Base-by-base conservation (phyloP, 768 basidiomycete genomes). In the Trametes sanguinea region DNA sequence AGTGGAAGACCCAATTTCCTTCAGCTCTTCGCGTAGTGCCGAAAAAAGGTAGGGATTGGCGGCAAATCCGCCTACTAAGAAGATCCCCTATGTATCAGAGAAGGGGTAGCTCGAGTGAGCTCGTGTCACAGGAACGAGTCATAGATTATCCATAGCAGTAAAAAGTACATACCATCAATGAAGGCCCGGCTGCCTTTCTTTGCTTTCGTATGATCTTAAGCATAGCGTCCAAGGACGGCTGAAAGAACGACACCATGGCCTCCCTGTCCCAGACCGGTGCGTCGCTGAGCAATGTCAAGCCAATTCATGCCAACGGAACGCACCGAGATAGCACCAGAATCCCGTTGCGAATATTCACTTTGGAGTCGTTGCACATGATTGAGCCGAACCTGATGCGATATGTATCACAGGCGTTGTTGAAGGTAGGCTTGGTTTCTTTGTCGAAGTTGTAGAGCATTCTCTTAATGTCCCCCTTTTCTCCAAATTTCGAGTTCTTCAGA, bases 11-110 rank as follows among this genome's bases (percentile, higher is more conserved):
- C 76, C 43, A 81, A 74, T 0, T 81, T 76, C 3, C 74, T 76
- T 11, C 35, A 91, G 80, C 22, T 83, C 82, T 63, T 85, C 84
- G 75, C 89, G 85, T 14, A 92, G 77, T 69, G 90, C 87, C 22
- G 78, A 69, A 71, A 89, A 90, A 29, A 92, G 76, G 88, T 88
- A 91, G 0, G 89, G 87, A 62, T 85, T 90, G 0, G 90, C 89
- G 1, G 90, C 90, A 65, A 90, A 92, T 50, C 90, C 90, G 67
- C 90, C 90, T 13, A 92, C 90, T 17, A 92, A 75, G 76, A 89
- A 91, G 4, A 92, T 83, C 14, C 86, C 88, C 88, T 90, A 30
- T 9, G 7, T 8, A 43, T 8, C 9, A 43, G 14, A 14, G 14
- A 37, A 37, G 11, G 6, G 35, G 11, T 6, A 6, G 35, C 11